Base-by-base conservation (phyloP, 163 green algal genomes). In the Trebouxiophyceae sp. region DNA sequence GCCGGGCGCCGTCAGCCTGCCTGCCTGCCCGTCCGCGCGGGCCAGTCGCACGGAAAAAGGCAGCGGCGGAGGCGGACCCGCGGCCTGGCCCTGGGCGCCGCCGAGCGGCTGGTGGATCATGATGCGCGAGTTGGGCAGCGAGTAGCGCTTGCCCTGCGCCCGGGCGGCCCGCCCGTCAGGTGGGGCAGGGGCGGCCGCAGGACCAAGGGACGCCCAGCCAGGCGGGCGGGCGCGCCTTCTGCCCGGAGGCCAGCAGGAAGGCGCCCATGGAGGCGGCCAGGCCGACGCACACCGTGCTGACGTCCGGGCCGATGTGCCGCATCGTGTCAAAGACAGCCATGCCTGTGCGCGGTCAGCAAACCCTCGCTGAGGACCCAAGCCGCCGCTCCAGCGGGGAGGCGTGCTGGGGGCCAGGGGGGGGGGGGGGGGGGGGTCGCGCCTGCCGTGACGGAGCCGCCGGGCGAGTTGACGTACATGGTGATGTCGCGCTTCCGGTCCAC, bases 251-350 rank as follows among this genome's bases (percentile, higher is more conserved):
- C 58, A 97, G 79, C 59, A 97, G 81, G 81, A 98, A 97, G 39
- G 92, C 91, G 45, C 91, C 92, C 91, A 97, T 97, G 57, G 87
- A 97, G 33, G 95, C 95, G 33, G 95, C 95, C 58, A 98, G 80
- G 57, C 95, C 95, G 26, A 98, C 92, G 77, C 92, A 98, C 26
- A 96, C 89, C 19, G 95, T 99, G 73, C 75, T 89, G 5, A 97
- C 89, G 73, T 98, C 84, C 31, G 93, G 88, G 23, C 93, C 81
- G 65, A 99, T 85, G 81, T 99, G 90, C 57, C 92, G 82, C 95
- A 99, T 99, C 1, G 95, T 99, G 84, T 99, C 95, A 84, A 99
- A 99, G 33, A 99, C 89, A 2, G 93, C 95, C 94, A 99, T 99
- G 67, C 93, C 93, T 93, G 80, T n/a, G n/a, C n/a, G n/a, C n/a